These are phyloP conservation scores for Albophoma yamanashiensis DNA, from an alignment of 2,329 filamentous ascomycete genomes.

Conservation along the genomic window DNA sequence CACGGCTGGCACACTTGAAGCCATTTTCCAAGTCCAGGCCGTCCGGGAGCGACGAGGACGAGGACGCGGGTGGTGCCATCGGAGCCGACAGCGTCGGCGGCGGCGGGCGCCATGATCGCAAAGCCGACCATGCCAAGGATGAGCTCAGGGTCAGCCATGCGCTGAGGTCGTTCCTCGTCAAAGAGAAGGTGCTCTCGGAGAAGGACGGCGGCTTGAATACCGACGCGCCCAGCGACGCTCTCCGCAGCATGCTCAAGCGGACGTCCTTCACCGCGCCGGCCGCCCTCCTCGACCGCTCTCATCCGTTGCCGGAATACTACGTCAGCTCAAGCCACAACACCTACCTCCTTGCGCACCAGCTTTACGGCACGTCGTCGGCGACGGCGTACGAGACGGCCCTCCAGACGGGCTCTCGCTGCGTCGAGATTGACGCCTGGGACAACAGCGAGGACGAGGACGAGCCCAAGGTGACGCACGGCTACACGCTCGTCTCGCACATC, in stretches of 20 bases:
- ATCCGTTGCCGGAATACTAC: slow-evolving; percentile 58
- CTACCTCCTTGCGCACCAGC: slow-evolving; percentile 59
- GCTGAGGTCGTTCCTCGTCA: slow-evolving; percentile 42
- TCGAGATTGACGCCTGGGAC: slow-evolving; percentile 68
- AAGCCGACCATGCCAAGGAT: slow-evolving; percentile 37
- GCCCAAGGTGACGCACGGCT: slow-evolving; percentile 62
- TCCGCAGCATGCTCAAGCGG: slow-evolving; percentile 42
- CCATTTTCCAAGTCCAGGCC: slow-evolving; percentile 15
- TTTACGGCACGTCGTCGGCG: slow-evolving; percentile 52
- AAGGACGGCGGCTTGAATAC: slow-evolving; percentile 34
- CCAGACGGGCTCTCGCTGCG: slow-evolving; percentile 53
- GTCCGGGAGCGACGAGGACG: slow-evolving; percentile 15
- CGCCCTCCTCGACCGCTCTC: slow-evolving; percentile 42
- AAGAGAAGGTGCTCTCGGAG: slow-evolving; percentile 38
- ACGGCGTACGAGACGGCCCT: slow-evolving; percentile 54
- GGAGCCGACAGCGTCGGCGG: slow-evolving; percentile 38
- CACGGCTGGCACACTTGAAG: slow-evolving; percentile 18
- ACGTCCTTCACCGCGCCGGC: slow-evolving; percentile 47
- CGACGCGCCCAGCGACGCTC: slow-evolving; percentile 27
- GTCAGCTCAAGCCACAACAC: slow-evolving; percentile 67
- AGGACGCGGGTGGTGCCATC: slow-evolving; percentile 22
- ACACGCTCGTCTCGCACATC: slow-evolving; percentile 56
- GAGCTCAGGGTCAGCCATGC: slow-evolving; percentile 49
- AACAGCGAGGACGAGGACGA: slow-evolving; percentile 48
- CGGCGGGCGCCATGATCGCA: slow-evolving; percentile 44